A percentile compares a stretch with the other conserved stretches of the same genome.
Evolutionary conservation across 148 eudicot genomes (phyloP).

Genomic region (Heliosperma pusillum): DNA sequence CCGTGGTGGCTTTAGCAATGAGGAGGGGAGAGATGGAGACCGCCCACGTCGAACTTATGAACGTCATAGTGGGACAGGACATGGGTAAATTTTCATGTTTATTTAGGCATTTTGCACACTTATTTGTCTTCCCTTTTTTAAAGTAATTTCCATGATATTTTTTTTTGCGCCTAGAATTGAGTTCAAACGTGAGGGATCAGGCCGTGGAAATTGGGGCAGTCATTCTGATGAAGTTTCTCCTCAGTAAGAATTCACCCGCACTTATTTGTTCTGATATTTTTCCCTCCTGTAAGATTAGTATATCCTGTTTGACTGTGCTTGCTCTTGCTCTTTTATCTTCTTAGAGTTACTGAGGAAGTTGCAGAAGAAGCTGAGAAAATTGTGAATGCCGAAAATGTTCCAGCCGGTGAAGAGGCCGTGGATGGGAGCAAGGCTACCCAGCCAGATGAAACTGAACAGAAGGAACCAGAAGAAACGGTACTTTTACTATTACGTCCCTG

Average conservation of each 20-base stretch:
- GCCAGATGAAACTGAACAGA: conserved; percentile 66
- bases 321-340: too few relatives aligned
- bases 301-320: neutral
- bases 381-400: conserved; percentile 47
- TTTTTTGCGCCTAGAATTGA: conserved; percentile 43
- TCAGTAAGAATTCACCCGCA: conserved; percentile 37
- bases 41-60: conserved; percentile 58
- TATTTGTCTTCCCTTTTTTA: neutral
- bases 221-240: conserved; percentile 62
- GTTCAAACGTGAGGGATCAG: conserved; percentile 81
- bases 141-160: neutral
- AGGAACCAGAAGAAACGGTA: conserved; percentile 87
- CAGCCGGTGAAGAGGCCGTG: conserved; percentile 51
- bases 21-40: conserved; percentile 65
- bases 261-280: neutral
- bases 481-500: neutral
- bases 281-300: neutral
- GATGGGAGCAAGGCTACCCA: conserved; percentile 61
- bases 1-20: conserved; percentile 62
- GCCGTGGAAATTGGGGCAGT: conserved; percentile 96
- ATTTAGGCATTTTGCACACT: neutral
- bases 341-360: conserved; percentile 60
- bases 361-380: conserved; percentile 57
- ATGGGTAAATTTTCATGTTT: conserved; percentile 41
- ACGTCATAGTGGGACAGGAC: conserved; percentile 78